Evolutionary conservation across 495 filamentous ascomycete genomes (phyloP).

Genomic region (Aspergillus olivimuriae): DNA sequence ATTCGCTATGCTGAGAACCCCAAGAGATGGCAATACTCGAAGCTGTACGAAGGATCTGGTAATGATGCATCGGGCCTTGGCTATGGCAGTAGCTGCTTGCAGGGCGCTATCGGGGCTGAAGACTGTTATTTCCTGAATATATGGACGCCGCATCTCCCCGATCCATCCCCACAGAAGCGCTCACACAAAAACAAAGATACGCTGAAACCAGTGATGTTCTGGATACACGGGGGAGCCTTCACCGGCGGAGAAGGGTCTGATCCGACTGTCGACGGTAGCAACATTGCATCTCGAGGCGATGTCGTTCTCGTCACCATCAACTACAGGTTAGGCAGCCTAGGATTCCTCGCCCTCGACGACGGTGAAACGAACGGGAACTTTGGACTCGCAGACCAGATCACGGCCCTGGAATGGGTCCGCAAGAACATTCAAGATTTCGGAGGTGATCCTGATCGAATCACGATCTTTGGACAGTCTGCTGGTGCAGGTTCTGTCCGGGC

Average conservation of each 20-base stretch:
- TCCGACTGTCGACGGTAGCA: slow-evolving; percentile 34
- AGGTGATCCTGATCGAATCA: slow-evolving; percentile 46
- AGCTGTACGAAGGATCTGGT: slow-evolving; percentile 11
- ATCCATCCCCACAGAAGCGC: slow-evolving; percentile 12
- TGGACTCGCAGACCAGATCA: slow-evolving; percentile 33
- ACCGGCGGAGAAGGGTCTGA: slow-evolving; percentile 32
- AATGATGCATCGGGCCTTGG: slow-evolving; percentile 14
- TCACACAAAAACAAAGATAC: slow-evolving; percentile 7
- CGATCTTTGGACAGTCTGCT: slow-evolving; percentile 50
- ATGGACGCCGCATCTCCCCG: slow-evolving; percentile 43
- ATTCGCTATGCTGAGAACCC: slow-evolving; percentile 17
- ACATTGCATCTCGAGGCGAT: slow-evolving; percentile 36
- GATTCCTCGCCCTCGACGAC: slow-evolving; percentile 6
- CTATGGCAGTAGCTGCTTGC: slow-evolving; percentile 13
- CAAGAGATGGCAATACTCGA: slow-evolving; percentile 16
- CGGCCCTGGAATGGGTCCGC: slow-evolving; percentile 30
- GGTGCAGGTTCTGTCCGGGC: slow-evolving; percentile 38
- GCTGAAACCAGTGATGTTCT: slow-evolving; percentile 39
- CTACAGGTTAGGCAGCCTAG: slow-evolving; percentile 34
- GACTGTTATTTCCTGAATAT: slow-evolving; percentile 40
- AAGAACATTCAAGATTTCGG: slow-evolving; percentile 32
- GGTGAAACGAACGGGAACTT: slow-evolving; percentile 25
- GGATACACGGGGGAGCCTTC: slow-evolving; percentile 45
- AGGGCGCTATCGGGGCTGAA: slow-evolving; percentile 18
- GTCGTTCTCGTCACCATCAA: slow-evolving; percentile 43